A percentile compares a stretch with the other conserved stretches of the same genome.
Conservation (phyloP, 148 eudicot species). For the Nepenthes mirabilis region DNA sequence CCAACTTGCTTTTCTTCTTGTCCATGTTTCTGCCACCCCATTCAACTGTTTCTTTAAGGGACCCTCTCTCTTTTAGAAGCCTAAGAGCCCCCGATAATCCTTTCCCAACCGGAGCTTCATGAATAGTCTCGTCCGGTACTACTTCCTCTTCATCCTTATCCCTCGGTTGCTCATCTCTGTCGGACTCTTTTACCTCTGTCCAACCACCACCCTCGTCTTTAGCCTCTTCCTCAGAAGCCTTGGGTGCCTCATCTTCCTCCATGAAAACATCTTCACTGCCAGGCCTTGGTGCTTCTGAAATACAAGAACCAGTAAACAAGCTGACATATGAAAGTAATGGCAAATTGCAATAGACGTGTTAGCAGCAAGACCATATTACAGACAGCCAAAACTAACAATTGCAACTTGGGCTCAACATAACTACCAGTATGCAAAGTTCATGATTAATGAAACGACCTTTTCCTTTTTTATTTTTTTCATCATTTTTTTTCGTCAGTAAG, state of each 20-base stretch:
- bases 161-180: conserved; percentile 22
- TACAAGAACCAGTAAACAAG: conserved; percentile 4
- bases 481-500: too few relatives aligned
- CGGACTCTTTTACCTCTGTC: conserved; percentile 46
- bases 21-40: conserved; percentile 99
- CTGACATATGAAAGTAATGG: too few relatives aligned
- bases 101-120: conserved; percentile 82
- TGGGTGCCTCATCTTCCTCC: conserved; percentile 82
- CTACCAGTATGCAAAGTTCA: too few relatives aligned
- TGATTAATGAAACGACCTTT: too few relatives aligned
- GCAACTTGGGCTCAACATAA: too few relatives aligned
- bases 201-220: conserved; percentile 43
- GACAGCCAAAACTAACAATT: too few relatives aligned
- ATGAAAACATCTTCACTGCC: conserved; percentile 77
- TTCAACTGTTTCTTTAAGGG: conserved; percentile 79
- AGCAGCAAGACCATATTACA: too few relatives aligned
- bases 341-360: too few relatives aligned
- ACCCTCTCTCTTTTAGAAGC: conserved; percentile 70
- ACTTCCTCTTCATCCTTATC: conserved; percentile 38
- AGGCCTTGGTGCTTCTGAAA: conserved; percentile 62
- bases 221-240: conserved; percentile 28
- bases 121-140: conserved; percentile 62
- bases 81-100: conserved; percentile 72
- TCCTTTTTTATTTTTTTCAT: too few relatives aligned
- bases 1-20: conserved; percentile 93